phyloP scores from a whole-genome alignment of 2,329 filamentous ascomycete genomes.

The Talaromyces sp. region DNA sequence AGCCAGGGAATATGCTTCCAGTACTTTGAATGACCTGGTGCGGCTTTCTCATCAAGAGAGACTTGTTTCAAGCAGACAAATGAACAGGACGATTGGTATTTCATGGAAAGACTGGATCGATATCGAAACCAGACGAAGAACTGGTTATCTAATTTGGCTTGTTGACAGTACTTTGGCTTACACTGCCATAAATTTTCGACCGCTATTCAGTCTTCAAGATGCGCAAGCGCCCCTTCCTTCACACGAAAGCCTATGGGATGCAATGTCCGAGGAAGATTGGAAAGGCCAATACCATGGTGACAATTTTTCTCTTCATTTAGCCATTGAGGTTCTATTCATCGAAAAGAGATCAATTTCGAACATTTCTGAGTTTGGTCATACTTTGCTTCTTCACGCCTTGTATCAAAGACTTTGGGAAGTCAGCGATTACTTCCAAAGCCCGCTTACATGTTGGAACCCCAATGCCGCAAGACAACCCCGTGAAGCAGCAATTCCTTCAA shows the following conservation, averaged over 20 bases:
- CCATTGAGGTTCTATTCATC: constrained; percentile 48
- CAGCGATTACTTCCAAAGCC: constrained; percentile 43
- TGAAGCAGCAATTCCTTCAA: constrained; percentile 32
- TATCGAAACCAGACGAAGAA: constrained; percentile 37
- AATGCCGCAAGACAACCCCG: constrained; percentile 41
- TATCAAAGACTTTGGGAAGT: constrained; percentile 52
- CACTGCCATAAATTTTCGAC: constrained; percentile 34
- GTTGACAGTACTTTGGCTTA: constrained; percentile 43
- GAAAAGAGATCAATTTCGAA: constrained; percentile 46
- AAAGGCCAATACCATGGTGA: constrained; percentile 26
- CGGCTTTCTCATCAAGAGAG: constrained; percentile 24
- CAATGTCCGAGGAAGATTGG: constrained; percentile 34
- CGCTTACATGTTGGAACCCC: constrained; percentile 47
- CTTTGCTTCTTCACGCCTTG: constrained; percentile 50
- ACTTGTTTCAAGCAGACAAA: constrained; percentile 21
- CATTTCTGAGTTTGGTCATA: constrained; percentile 50
- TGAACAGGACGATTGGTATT: not conserved
- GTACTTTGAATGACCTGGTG: constrained; percentile 30
- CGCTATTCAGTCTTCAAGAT: constrained; percentile 40
- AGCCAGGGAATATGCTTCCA: constrained; percentile 25
- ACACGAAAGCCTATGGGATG: constrained; percentile 43
- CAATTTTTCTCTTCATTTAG: constrained; percentile 40
- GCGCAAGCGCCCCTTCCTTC: constrained; percentile 40
- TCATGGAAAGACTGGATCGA: constrained; percentile 39
- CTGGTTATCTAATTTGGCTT: constrained; percentile 45